Percentiles rank a stretch among this genome's conserved stretches.
Evolutionary conservation across 2,329 filamentous ascomycete species (phyloP).

Genomic region (Fusarium anthophilum): DNA sequence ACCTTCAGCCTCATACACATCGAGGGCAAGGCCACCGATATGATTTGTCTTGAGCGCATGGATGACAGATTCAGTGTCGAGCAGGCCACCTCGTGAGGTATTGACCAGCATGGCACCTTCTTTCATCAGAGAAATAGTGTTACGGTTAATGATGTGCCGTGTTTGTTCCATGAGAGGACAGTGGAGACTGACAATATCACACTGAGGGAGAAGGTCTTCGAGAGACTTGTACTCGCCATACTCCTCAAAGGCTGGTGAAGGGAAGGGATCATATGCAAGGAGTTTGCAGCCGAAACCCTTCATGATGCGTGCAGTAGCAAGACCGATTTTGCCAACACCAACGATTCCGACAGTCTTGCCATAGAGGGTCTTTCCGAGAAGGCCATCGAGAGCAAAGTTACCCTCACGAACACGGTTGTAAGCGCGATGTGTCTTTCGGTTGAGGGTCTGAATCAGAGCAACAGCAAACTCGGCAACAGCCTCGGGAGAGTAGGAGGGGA

Average conservation of each 20-base stretch:
- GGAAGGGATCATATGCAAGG: constrained; percentile 68
- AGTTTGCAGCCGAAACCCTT: constrained; percentile 71
- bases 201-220: constrained; percentile 61
- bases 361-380: constrained; percentile 68
- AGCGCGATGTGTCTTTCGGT: constrained; percentile 73
- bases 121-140: constrained; percentile 65
- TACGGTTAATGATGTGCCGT: constrained; percentile 66
- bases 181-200: constrained; percentile 72
- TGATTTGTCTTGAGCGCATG: constrained; percentile 67
- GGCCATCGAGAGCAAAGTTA: constrained; percentile 72
- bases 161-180: constrained; percentile 71
- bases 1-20: constrained; percentile 75
- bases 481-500: constrained; percentile 75
- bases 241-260: constrained; percentile 57
- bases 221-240: constrained; percentile 64
- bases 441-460: constrained; percentile 73
- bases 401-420: constrained; percentile 75
- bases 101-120: constrained; percentile 70
- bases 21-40: constrained; percentile 70
- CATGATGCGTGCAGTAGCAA: constrained; percentile 69
- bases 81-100: constrained; percentile 72
- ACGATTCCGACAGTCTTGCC: constrained; percentile 74
- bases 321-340: constrained; percentile 72
- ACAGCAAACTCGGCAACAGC: constrained; percentile 76
- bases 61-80: constrained; percentile 69